Percentiles rank a stretch among this genome's conserved stretches.
These are phyloP conservation scores for Aspergillus nidulans DNA, from an alignment of 495 filamentous ascomycete species.

Conservation along the genomic window DNA sequence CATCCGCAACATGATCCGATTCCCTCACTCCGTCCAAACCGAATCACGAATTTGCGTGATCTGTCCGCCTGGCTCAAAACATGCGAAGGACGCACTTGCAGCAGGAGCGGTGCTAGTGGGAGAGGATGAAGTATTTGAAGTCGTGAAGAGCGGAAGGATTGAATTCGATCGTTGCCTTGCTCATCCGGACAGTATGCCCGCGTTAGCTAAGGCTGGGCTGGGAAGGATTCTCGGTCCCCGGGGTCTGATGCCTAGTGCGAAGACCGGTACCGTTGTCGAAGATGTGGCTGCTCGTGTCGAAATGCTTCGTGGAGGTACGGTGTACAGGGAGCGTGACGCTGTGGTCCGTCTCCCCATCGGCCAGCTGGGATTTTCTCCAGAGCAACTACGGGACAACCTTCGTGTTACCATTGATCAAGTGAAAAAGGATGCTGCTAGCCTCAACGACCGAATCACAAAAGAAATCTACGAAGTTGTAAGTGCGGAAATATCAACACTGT, in stretches of 20 bases:
- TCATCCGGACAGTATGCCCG: conserved; percentile 68
- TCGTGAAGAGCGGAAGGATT: conserved; percentile 67
- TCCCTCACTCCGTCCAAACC: conserved; percentile 84
- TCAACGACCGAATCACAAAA: conserved; percentile 74
- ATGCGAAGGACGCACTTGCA: conserved; percentile 62
- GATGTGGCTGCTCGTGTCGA: conserved; percentile 65
- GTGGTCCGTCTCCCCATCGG: conserved; percentile 85
- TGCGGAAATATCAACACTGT: neutral
- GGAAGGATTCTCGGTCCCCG: conserved; percentile 80
- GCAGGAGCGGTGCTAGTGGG: conserved; percentile 80
- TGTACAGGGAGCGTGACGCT: conserved; percentile 81
- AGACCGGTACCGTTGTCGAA: conserved; percentile 80
- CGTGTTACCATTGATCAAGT: conserved; percentile 68
- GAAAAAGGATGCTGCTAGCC: conserved; percentile 65
- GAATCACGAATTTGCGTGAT: conserved; percentile 84
- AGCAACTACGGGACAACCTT: conserved; percentile 81
- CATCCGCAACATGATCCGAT: conserved; percentile 77
- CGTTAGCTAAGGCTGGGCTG: conserved; percentile 71
- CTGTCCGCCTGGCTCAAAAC: conserved; percentile 68
- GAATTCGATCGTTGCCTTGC: conserved; percentile 88
- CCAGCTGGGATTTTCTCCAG: conserved; percentile 84
- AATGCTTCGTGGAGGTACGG: conserved; percentile 75
- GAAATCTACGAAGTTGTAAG: conserved; percentile 81
- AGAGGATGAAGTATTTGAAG: conserved; percentile 78
- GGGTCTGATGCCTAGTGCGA: conserved; percentile 86